These are phyloP conservation scores for Penicillium ucsense DNA, from an alignment of 495 filamentous ascomycete genomes.

Conservation along the genomic window DNA sequence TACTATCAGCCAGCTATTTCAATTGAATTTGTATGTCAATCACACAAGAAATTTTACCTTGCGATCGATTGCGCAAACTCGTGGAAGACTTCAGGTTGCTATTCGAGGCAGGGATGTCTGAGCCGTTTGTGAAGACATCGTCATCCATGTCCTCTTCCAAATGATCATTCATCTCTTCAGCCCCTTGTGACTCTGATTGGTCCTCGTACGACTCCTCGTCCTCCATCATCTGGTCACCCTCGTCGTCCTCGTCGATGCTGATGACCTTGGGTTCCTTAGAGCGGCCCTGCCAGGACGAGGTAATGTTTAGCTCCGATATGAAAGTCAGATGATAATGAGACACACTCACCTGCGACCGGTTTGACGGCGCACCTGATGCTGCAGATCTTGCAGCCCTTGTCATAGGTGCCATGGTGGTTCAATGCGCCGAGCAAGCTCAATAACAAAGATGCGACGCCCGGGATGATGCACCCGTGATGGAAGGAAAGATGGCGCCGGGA, in stretches of 20 bases:
- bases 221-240: constrained; percentile 20
- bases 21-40: not conserved
- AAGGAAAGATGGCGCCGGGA: constrained; percentile 5
- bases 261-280: constrained; percentile 29
- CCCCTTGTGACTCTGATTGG: constrained; percentile 6
- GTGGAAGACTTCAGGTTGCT: constrained; percentile 10
- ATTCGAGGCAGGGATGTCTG: constrained; percentile 12
- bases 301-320: constrained; percentile 16
- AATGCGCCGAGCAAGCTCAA: not conserved
- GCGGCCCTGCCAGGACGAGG: constrained; percentile 11
- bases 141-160: constrained; percentile 14
- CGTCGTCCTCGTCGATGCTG: constrained; percentile 33
- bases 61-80: constrained; percentile 2
- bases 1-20: constrained; percentile 8
- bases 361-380: not conserved
- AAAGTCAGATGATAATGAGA: not conserved
- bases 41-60: constrained; percentile 6
- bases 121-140: constrained; percentile 9
- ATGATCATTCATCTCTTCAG: not conserved
- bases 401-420: constrained; percentile 18
- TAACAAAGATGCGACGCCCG: not conserved
- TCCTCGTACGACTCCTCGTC: constrained; percentile 13
- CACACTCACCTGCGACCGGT: constrained; percentile 11
- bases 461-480: constrained; percentile 5
- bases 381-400: constrained; percentile 16